Evolutionary conservation across 345 rosid genomes (phyloP), one percentile per base, ranked within the genome.

Genomic region (Cardamine occulta): DNA sequence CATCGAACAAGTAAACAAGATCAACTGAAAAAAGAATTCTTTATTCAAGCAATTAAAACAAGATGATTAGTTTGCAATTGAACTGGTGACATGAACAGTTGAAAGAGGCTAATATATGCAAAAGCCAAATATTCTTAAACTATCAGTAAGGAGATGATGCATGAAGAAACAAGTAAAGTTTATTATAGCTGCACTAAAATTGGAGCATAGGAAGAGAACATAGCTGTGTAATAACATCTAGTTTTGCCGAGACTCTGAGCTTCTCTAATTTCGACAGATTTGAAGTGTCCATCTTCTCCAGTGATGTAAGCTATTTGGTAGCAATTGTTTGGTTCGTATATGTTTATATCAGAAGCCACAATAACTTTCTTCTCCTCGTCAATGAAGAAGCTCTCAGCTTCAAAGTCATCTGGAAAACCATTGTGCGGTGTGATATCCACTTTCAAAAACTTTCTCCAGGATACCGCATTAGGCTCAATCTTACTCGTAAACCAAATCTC

Each of bases 171-270:
- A 56, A n/a, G 35, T 37, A 21, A 37, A 35, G 42, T 1, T 18
- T 4, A 29, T 37, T 37, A 40, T 40, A 40, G 17, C 32, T 47
- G 69, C 55, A 64, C 69, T 17, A 64, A 29, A 31, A 56, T 64
- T 64, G 69, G 56, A 64, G 19, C 54, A 64, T 28, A 64, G 11
- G 55, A 45, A n/a, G 39, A 45, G 11, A 28, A n/a, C 24, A 44
- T 23, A 45, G 31, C 24, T 24, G 13, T 4, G 24, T 34, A 7
- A 34, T 23, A 17, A 17, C 11, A 40, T 40, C 6, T 13, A 40
- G 0, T 13, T 40, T 4, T 40, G n/a, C 13, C 13, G 6, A 4
- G 2, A 24, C 0, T 11, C 0, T 8, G 54, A 28, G n/a, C 4
- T 23, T 62, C 24, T n/a, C 37, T 21, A 17, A 26, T 2, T 14